These are phyloP conservation scores for Tetracladium setigerum DNA, from an alignment of 495 filamentous ascomycete species.

Conservation along the genomic window DNA sequence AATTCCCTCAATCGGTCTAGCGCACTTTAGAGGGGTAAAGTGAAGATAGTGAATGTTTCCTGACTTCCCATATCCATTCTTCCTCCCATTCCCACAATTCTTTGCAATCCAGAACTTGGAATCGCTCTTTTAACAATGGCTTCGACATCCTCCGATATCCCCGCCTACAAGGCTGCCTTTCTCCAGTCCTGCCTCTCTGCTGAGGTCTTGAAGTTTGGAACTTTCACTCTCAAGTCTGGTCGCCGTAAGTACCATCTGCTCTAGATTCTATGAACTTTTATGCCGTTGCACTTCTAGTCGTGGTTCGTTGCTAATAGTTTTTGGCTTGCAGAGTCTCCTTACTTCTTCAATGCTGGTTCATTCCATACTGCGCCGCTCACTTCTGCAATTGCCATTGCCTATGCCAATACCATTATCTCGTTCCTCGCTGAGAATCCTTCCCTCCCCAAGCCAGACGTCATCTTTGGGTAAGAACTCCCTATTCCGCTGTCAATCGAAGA, in stretches of 20 bases:
- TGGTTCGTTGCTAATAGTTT: background rate
- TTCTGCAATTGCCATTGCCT: constrained; percentile 49
- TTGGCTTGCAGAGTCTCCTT: constrained; percentile 43
- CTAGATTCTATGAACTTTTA: too few species aligned
- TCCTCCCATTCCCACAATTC: too few species aligned
- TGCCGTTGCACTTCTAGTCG: too few species aligned
- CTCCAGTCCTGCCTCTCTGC: constrained; percentile 51
- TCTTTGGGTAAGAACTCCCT: constrained; percentile 8
- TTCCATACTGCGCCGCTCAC: constrained; percentile 51
- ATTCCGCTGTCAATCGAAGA: background rate
- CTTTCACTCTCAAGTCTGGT: constrained; percentile 66
- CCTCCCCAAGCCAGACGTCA: constrained; percentile 10
- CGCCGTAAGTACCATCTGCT: constrained; percentile 2
- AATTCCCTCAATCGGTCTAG: too few species aligned
- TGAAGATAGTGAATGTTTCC: too few species aligned
- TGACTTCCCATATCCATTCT: too few species aligned
- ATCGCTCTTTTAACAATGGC: too few species aligned
- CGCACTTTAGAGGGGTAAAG: too few species aligned
- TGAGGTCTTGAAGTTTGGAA: constrained; percentile 65
- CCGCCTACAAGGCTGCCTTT: constrained; percentile 29
- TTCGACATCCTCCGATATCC: background rate
- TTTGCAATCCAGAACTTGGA: too few species aligned
- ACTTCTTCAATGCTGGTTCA: constrained; percentile 66
- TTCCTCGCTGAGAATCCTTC: constrained; percentile 26
- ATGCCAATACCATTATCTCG: constrained; percentile 44